Base-by-base conservation (phyloP, 495 filamentous ascomycete species). In the Penicillium argentinense region DNA sequence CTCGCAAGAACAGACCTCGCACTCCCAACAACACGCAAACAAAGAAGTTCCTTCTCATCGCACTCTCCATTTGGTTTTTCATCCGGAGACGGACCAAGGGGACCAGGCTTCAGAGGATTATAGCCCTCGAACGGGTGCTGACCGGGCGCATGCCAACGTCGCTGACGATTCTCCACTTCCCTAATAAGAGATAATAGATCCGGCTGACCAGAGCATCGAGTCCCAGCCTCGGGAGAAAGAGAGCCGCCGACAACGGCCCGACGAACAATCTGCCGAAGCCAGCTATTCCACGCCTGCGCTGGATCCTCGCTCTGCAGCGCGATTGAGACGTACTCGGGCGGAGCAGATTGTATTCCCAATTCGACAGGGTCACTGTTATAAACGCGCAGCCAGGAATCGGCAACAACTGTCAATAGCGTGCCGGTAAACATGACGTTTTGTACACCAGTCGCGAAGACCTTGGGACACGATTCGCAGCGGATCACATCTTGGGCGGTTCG, bases 361-460 rank as follows among this genome's bases (percentile, higher is more conserved):
- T 69, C 63, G 21, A 47, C 42, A 11, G 70, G 43, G 17, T 73
- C 62, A 16, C 62, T 54, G 19, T 68, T 59, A 9, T 54, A 68
- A 9, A 74, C 60, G 7, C 68, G 66, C 4, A 70, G 53, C 73
- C 73, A 88, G 3, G 78, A 71, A 57, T 84, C 75, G 14, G 80
- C 79, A 22, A 84, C 69, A 9, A 81, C 78, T 14, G 80, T 83
- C 16, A 88, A 68, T 7, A 87, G 67, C 0, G 82, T 80, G 5
- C 78, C 83, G 9, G 84, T 75, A 43, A 85, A 76, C 82, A 87
- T 86, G 28, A 82, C 72, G 54, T 79, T 86, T 46, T 87, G 84
- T 13, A 80, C 51, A 7, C 66, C 68, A 1, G 71, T 71, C 18
- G 69, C 59, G 21, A 73, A 76, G 21, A 62, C 60, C 26, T 72